Base-by-base conservation (phyloP, 768 basidiomycete genomes). In the Dacryopinax spathularia region DNA sequence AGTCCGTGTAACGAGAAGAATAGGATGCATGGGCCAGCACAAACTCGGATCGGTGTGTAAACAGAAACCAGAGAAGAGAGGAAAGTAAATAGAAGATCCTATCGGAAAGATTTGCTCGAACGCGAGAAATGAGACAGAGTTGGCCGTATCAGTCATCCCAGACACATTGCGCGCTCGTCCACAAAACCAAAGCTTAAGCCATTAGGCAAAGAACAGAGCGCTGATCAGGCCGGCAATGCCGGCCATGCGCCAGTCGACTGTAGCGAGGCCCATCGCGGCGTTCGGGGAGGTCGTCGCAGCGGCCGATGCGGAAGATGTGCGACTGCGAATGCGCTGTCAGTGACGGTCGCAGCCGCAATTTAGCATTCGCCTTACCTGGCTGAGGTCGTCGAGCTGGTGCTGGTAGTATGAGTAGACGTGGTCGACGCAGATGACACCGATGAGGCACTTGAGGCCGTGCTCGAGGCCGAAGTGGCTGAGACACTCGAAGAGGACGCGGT, bases 331-430 rank as follows among this genome's bases (percentile, higher is more conserved):
- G n/a, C n/a, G n/a, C n/a, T n/a, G n/a, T n/a, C n/a, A n/a, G n/a
- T n/a, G n/a, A n/a, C 6, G 48, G 31, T 56, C 4, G 7, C 18
- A 27, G 22, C 29, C 3, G 22, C 9, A 18, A 56, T 29, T n/a
- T n/a, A n/a, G 25, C 13, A 27, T 3, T 6, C 25, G 39, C 39
- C 48, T 56, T 13, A 56, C 48, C 48, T 56, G 13, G 29, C 31
- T 13, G 13, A 27, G 25, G 25, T 18, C 15, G 5, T 6, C 15
- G 48, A 56, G 18, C 25, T 5, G 48, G 25, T 56, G 29, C 48
- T 56, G 37, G 62, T 71, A n/a, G 72, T 44, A 25, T 69, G 68
- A 15, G 69, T n/a, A 13, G 69, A 62, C 34, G 60, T 7, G 33
- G 66, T 62, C 18, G 70, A 60, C 34, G 67, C 33, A 36, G 67